Evolutionary conservation across 2,329 filamentous ascomycete genomes (phyloP).

Genomic region (Xylaria sp.): DNA sequence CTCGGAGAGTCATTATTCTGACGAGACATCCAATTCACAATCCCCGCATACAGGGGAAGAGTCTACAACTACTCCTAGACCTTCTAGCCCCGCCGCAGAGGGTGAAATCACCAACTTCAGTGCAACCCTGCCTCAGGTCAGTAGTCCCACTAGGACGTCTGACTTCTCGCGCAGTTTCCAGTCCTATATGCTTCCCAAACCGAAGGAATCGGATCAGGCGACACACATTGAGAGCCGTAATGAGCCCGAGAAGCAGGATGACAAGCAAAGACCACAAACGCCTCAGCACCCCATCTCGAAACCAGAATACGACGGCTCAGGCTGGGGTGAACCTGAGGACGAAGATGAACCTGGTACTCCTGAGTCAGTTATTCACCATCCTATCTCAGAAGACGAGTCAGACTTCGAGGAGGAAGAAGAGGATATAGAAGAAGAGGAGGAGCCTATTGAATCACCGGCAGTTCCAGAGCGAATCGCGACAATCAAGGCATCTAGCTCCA

Average conservation of each 20-base stretch:
- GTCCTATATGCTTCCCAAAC: slow-evolving; percentile 59
- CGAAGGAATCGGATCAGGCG: slow-evolving; percentile 52
- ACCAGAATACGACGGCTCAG: slow-evolving; percentile 72
- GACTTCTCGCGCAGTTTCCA: slow-evolving; percentile 59
- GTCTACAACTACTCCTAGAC: slow-evolving; percentile 62
- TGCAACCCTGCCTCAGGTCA: slow-evolving; percentile 55
- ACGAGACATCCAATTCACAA: slow-evolving; percentile 52
- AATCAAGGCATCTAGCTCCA: slow-evolving; percentile 86
- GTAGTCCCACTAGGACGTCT: slow-evolving; percentile 48
- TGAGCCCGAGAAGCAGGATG: slow-evolving; percentile 52
- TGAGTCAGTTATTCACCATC: slow-evolving; percentile 89
- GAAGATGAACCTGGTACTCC: slow-evolving; percentile 77
- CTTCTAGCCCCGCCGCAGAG: slow-evolving; percentile 54
- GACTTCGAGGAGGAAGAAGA: slow-evolving; percentile 54
- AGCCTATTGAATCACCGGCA: slow-evolving; percentile 64
- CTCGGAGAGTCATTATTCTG: slow-evolving; percentile 67
- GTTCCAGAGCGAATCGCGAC: slow-evolving; percentile 88
- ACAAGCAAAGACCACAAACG: slow-evolving; percentile 53
- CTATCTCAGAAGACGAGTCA: slow-evolving; percentile 59
- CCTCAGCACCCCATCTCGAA: slow-evolving; percentile 64
- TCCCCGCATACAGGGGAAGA: slow-evolving; percentile 55
- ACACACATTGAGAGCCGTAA: slow-evolving; percentile 50
- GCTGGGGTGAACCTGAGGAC: slow-evolving; percentile 61
- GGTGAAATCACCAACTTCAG: slow-evolving; percentile 49
- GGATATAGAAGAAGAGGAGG: slow-evolving; percentile 29